These are phyloP conservation scores for Leccinum truebloodii DNA, from an alignment of 768 basidiomycete genomes.

Conservation along the genomic window DNA sequence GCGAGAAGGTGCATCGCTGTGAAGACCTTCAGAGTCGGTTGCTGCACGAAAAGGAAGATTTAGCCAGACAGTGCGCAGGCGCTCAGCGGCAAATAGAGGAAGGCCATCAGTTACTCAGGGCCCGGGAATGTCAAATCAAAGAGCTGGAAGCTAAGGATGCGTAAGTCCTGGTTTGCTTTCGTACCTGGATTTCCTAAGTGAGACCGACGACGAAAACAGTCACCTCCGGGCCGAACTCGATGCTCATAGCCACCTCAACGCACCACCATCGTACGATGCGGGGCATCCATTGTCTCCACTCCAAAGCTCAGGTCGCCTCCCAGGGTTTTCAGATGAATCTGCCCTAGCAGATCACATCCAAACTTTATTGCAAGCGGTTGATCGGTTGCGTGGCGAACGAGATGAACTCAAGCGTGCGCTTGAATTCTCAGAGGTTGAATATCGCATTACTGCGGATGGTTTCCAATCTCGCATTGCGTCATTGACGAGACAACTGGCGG, in stretches of 20 bases:
- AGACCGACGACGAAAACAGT: conserved; percentile 14
- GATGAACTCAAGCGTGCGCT: conserved; percentile 62
- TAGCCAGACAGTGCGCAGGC: conserved; percentile 44
- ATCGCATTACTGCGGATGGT: conserved; percentile 61
- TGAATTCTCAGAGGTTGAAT: conserved; percentile 69
- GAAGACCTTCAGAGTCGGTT: conserved; percentile 49
- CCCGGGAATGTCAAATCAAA: conserved; percentile 26
- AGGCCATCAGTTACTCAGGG: conserved; percentile 21
- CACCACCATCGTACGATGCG: not conserved
- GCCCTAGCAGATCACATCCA: conserved; percentile 45
- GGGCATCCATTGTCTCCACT: conserved; percentile 2
- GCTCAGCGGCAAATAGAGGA: conserved; percentile 35
- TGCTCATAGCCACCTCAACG: not conserved
- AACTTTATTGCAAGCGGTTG: conserved; percentile 59
- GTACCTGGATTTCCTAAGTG: not conserved
- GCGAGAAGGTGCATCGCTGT: conserved; percentile 37
- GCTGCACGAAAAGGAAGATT: conserved; percentile 55
- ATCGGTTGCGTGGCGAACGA: conserved; percentile 67
- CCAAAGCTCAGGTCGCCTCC: not conserved
- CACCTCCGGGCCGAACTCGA: conserved; percentile 24
- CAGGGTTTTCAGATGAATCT: conserved; percentile 20
- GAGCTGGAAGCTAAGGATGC: conserved; percentile 26
- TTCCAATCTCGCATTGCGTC: conserved; percentile 51
- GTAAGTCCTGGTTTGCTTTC: conserved; percentile 22
- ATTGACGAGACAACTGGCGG: conserved; percentile 27